phyloP scores from a whole-genome alignment of 2,329 filamentous ascomycete genomes.

The Pezicula neosporulosa region DNA sequence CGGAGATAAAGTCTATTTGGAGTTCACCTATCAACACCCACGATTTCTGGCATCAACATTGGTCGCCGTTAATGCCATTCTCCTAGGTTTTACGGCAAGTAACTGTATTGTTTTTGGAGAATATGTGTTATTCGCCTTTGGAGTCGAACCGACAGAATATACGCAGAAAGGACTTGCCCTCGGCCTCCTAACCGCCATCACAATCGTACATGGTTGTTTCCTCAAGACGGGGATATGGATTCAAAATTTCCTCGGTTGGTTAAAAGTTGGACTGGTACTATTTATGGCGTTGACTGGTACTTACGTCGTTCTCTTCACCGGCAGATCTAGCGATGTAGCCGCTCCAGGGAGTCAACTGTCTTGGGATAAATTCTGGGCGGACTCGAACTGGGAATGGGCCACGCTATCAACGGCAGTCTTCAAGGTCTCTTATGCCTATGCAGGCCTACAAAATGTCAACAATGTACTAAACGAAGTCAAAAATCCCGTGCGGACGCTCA shows the following conservation, averaged over 20 bases:
- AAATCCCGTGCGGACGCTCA: constrained; percentile 53
- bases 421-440: constrained; percentile 54
- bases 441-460: constrained; percentile 50
- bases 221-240: constrained; percentile 53
- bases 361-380: constrained; percentile 58
- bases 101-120: constrained; percentile 50
- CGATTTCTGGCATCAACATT: constrained; percentile 48
- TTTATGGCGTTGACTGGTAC: constrained; percentile 61
- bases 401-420: constrained; percentile 53
- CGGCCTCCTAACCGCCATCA: constrained; percentile 52
- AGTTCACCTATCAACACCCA: constrained; percentile 49
- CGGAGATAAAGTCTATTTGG: constrained; percentile 51
- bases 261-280: constrained; percentile 56
- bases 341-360: neutral
- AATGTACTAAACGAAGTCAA: constrained; percentile 55
- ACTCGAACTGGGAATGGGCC: constrained; percentile 67
- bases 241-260: constrained; percentile 59
- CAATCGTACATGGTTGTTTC: constrained; percentile 55
- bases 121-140: constrained; percentile 44
- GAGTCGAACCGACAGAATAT: constrained; percentile 39
- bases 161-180: constrained; percentile 41
- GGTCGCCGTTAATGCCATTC: constrained; percentile 46
- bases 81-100: constrained; percentile 48
- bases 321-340: constrained; percentile 14
- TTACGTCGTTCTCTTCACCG: constrained; percentile 50